Conservation (phyloP, 192 early-diverging fungal species). For the Podila epigama region DNA sequence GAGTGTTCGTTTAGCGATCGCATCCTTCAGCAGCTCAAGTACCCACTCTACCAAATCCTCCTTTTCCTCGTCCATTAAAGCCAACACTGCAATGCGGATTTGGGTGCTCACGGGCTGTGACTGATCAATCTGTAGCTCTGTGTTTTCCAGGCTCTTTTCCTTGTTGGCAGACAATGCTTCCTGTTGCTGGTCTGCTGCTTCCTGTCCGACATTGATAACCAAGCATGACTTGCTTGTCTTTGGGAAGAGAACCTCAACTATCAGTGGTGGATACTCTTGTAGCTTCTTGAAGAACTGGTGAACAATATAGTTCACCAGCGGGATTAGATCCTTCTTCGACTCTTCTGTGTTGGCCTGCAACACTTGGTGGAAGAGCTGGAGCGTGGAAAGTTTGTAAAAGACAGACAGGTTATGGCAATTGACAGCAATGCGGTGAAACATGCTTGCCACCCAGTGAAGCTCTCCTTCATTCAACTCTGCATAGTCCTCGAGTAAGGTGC, state of each 20-base stretch:
- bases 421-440: slow-evolving; percentile 76
- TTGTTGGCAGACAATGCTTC: slow-evolving; percentile 6
- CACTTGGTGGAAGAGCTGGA: slow-evolving; percentile 72
- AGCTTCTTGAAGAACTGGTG: slow-evolving; percentile 64
- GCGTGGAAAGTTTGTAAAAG: slow-evolving; percentile 69
- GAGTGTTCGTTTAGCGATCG: background rate
- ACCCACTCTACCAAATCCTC: slow-evolving; percentile 53
- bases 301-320: slow-evolving; percentile 61
- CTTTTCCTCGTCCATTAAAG: slow-evolving; percentile 52
- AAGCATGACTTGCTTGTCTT: slow-evolving; percentile 47
- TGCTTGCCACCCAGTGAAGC: slow-evolving; percentile 60
- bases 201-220: slow-evolving; percentile 36
- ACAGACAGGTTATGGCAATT: slow-evolving; percentile 58
- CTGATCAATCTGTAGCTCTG: slow-evolving; percentile 43
- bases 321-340: slow-evolving; percentile 49
- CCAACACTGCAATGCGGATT: slow-evolving; percentile 56
- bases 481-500: slow-evolving; percentile 62
- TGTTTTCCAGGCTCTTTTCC: slow-evolving; percentile 31
- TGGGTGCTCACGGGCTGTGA: slow-evolving; percentile 51
- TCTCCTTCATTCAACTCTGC: slow-evolving; percentile 53
- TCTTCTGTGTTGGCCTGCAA: slow-evolving; percentile 24
- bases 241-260: slow-evolving; percentile 66
- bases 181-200: slow-evolving; percentile 5
- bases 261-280: slow-evolving; percentile 61
- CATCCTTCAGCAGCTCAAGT: background rate